A percentile compares a stretch with the other conserved stretches of the same genome.
Conservation (phyloP, 148 eudicot species). For the Chenopodium berlandieri region DNA sequence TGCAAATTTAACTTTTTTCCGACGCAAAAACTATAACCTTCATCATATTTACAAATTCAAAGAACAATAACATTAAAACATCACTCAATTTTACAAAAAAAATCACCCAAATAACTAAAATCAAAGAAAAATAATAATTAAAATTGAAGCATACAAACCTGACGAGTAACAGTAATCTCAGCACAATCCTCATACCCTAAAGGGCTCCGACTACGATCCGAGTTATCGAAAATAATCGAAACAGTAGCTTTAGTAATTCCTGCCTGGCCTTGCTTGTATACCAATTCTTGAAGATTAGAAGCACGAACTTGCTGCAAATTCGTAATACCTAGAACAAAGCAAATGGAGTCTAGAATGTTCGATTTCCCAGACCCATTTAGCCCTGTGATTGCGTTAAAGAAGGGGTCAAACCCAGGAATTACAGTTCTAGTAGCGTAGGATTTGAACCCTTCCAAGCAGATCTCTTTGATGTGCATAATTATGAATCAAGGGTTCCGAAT, state of each 20-base stretch:
- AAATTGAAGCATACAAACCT: conserved; percentile 47
- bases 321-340: conserved; percentile 92
- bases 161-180: conserved; percentile 94
- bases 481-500: conserved; percentile 3
- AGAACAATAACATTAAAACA: neutral
- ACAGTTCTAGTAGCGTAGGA: conserved; percentile 92
- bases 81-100: neutral
- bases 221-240: conserved; percentile 75
- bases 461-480: conserved; percentile 77
- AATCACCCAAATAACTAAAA: neutral
- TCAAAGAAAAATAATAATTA: neutral
- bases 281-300: conserved; percentile 91
- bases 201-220: conserved; percentile 75
- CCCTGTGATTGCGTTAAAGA: conserved; percentile 92
- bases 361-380: conserved; percentile 96
- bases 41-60: neutral
- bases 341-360: conserved; percentile 88
- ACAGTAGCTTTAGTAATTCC: conserved; percentile 97
- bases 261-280: conserved; percentile 98
- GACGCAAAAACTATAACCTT: too few species aligned
- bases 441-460: conserved; percentile 92
- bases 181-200: conserved; percentile 82
- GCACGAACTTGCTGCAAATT: conserved; percentile 98
- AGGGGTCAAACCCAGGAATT: conserved; percentile 84
- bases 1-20: neutral